Evolutionary conservation across 106 monocot species (phyloP).

Genomic region (Xerophyta viscosa): DNA sequence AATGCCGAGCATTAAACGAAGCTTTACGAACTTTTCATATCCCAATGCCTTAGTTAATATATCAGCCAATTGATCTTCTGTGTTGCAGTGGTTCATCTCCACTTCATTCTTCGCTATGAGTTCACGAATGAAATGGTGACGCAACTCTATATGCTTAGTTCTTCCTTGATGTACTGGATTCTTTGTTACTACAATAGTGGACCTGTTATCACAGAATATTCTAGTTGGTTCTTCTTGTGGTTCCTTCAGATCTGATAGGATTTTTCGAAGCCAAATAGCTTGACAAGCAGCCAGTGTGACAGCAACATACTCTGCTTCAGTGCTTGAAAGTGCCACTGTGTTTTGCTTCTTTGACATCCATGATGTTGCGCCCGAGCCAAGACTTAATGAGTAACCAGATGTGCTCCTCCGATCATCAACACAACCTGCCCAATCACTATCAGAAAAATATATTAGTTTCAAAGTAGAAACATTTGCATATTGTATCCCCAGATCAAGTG

Average conservation of each 20-base stretch:
- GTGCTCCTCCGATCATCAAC: not conserved
- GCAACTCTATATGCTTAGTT: not conserved
- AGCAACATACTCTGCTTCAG: constrained; percentile 3
- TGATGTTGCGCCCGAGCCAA: not conserved
- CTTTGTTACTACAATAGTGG: not conserved
- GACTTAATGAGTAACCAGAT: not conserved
- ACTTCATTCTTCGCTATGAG: not conserved
- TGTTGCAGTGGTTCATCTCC: not conserved
- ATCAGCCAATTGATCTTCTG: not conserved
- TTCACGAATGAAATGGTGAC: not conserved
- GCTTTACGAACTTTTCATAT: not conserved
- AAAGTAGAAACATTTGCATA: not conserved
- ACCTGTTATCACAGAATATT: not conserved
- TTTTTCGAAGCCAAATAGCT: not conserved
- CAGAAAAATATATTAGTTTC: not conserved
- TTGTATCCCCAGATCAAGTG: constrained; percentile 21
- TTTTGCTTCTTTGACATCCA: constrained; percentile 12
- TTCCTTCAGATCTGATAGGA: not conserved
- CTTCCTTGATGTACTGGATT: constrained; percentile 1
- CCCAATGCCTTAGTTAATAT: not conserved
- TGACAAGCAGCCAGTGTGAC: not conserved
- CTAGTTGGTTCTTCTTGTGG: not conserved
- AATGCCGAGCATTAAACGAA: too few relatives aligned
- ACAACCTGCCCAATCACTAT: constrained; percentile 5
- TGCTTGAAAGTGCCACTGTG: not conserved